phyloP scores from a whole-genome alignment of 2,329 filamentous ascomycete species.

The Aspergillus arachidicola region DNA sequence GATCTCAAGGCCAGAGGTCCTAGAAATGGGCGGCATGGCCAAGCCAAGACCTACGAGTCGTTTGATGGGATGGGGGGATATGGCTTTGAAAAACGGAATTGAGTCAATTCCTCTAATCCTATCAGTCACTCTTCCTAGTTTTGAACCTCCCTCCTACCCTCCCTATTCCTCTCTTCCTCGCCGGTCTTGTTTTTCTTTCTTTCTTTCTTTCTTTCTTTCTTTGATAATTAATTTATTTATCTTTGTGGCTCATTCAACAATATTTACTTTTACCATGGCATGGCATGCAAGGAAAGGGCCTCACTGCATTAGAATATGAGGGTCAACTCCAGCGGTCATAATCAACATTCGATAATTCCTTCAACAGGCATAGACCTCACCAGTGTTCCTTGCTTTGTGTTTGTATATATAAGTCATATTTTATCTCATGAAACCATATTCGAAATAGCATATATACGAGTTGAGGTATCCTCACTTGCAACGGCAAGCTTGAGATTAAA shows the following conservation, averaged over 20 bases:
- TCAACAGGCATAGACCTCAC: constrained; percentile 22
- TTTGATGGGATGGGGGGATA: constrained; percentile 65
- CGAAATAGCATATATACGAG: constrained; percentile 43
- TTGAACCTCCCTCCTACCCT: not conserved
- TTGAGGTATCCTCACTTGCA: constrained; percentile 49
- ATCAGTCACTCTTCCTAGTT: not conserved
- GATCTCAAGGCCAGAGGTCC: constrained; percentile 81
- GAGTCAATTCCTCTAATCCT: constrained; percentile 6
- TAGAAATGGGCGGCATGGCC: constrained; percentile 60
- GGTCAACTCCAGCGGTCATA: constrained; percentile 19
- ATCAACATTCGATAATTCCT: constrained; percentile 34
- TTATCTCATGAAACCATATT: constrained; percentile 30
- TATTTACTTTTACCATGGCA: constrained; percentile 27
- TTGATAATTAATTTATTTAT: not conserved
- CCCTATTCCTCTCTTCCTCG: not conserved
- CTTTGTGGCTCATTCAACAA: constrained; percentile 27
- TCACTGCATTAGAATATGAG: constrained; percentile 22
- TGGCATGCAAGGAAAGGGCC: constrained; percentile 23
- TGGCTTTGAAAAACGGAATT: constrained; percentile 55
- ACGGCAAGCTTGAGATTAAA: constrained; percentile 43
- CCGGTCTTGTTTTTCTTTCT: too few species aligned
- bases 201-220: not conserved
- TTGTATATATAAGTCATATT: constrained; percentile 22
- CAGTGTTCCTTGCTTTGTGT: constrained; percentile 7
- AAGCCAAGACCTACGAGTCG: constrained; percentile 56